Conservation (phyloP, 805 yeast genomes). For the Yarrowia keelungensis region DNA sequence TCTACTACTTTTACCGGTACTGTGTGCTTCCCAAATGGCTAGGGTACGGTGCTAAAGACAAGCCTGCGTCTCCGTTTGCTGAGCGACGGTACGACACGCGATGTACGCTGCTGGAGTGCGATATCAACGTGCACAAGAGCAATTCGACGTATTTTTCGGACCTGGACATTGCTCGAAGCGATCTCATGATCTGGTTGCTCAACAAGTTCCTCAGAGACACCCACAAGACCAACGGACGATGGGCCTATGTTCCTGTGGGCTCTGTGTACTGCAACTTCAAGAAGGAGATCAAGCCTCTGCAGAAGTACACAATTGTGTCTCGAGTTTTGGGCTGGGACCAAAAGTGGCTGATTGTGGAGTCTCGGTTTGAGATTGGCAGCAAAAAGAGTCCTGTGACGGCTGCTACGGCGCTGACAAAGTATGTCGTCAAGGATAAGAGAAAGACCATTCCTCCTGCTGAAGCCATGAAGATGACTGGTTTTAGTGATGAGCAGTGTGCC, state of each 20-base stretch:
- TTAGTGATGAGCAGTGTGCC: constrained; percentile 57
- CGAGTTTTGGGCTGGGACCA: constrained; percentile 81
- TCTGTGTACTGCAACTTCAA: constrained; percentile 70
- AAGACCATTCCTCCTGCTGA: constrained; percentile 73
- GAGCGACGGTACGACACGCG: constrained; percentile 57
- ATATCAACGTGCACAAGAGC: constrained; percentile 84
- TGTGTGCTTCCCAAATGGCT: constrained; percentile 50
- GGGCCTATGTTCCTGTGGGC: constrained; percentile 80
- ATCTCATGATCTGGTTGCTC: constrained; percentile 63
- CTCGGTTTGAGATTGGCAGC: constrained; percentile 60
- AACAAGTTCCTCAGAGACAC: constrained; percentile 61
- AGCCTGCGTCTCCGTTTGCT: constrained; percentile 51
- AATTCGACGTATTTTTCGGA: constrained; percentile 86
- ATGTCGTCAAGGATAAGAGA: constrained; percentile 80
- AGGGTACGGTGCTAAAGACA: constrained; percentile 14
- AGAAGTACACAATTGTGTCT: constrained; percentile 61
- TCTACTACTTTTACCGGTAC: constrained; percentile 54
- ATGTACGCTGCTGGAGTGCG: constrained; percentile 81
- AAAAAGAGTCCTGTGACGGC: constrained; percentile 53
- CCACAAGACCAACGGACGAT: constrained; percentile 50
- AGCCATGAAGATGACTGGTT: constrained; percentile 62
- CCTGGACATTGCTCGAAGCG: constrained; percentile 77
- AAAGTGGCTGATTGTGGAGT: constrained; percentile 80
- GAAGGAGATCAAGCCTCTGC: constrained; percentile 75
- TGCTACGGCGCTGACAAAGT: constrained; percentile 73